These are phyloP conservation scores for Wickerhamiella azymoides DNA, from an alignment of 805 yeast species.

Conservation along the genomic window DNA sequence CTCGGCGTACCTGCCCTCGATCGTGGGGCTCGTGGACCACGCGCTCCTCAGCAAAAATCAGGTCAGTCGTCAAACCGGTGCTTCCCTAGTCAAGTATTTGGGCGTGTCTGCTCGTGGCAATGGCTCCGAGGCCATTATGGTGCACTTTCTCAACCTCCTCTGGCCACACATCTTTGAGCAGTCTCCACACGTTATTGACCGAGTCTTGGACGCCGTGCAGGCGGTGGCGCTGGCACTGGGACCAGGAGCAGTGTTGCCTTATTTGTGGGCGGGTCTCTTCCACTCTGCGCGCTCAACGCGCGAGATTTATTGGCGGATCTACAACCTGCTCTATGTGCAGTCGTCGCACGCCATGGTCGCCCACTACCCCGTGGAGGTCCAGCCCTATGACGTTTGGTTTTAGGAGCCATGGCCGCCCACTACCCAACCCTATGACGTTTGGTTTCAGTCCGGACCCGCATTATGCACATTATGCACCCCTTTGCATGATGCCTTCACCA, in stretches of 20 bases:
- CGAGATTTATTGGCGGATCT: constrained; percentile 70
- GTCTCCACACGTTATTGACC: constrained; percentile 82
- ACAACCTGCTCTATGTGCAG: constrained; percentile 62
- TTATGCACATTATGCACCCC: no score
- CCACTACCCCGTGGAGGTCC: constrained; percentile 43
- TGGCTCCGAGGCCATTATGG: constrained; percentile 68
- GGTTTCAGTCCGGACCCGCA: constrained; percentile 18
- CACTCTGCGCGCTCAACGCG: constrained; percentile 89
- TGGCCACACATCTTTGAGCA: constrained; percentile 88
- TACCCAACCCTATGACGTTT: constrained; percentile 36
- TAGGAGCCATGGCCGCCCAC: constrained; percentile 5
- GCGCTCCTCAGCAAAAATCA: constrained; percentile 82
- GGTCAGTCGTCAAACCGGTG: constrained; percentile 92
- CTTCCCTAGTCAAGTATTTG: constrained; percentile 70
- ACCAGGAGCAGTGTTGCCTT: constrained; percentile 56
- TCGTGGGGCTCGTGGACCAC: constrained; percentile 69
- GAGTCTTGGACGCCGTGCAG: constrained; percentile 70
- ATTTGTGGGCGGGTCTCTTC: constrained; percentile 76
- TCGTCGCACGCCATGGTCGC: constrained; percentile 68
- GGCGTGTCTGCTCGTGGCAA: constrained; percentile 65
- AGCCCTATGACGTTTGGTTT: constrained; percentile 37
- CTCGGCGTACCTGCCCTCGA: constrained; percentile 65
- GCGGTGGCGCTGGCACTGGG: constrained; percentile 64
- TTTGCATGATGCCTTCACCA: background rate
- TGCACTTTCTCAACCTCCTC: constrained; percentile 66